These are phyloP conservation scores for Leishmania amazonensis DNA, from an alignment of 208 protist genomes.

Conservation along the genomic window DNA sequence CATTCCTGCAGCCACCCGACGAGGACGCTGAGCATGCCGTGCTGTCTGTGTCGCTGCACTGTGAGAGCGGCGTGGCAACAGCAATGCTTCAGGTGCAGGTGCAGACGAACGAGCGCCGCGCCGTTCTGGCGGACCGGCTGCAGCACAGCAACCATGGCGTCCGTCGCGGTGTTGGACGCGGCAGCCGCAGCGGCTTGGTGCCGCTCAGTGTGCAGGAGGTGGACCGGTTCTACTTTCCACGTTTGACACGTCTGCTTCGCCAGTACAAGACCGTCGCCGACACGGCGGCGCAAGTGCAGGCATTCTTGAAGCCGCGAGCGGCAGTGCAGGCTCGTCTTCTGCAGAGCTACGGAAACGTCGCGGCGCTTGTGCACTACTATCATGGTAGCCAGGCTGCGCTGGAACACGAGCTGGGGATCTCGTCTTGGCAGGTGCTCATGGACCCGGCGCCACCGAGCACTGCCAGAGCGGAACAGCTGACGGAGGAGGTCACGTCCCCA, in stretches of 20 bases:
- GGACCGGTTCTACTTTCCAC: slow-evolving; percentile 45
- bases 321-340: slow-evolving; percentile 33
- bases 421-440: slow-evolving; percentile 36
- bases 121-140: slow-evolving; percentile 37
- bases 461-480: background rate
- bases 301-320: slow-evolving; percentile 36
- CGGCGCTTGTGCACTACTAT: slow-evolving; percentile 72
- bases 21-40: slow-evolving; percentile 40
- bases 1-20: slow-evolving; percentile 53
- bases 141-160: slow-evolving; percentile 35
- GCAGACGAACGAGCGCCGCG: slow-evolving; percentile 73
- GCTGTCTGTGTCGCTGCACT: slow-evolving; percentile 31
- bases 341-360: slow-evolving; percentile 51
- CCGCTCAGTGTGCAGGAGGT: slow-evolving; percentile 27
- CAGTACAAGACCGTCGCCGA: slow-evolving; percentile 34
- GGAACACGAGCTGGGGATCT: slow-evolving; percentile 52
- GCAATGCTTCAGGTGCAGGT: slow-evolving; percentile 68
- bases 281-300: slow-evolving; percentile 38
- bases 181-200: slow-evolving; percentile 21
- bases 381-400: slow-evolving; percentile 62
- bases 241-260: slow-evolving; percentile 43
- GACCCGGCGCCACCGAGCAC: background rate
- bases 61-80: slow-evolving; percentile 42
- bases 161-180: slow-evolving; percentile 16
- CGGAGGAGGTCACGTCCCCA: slow-evolving; percentile 12